A percentile compares a stretch with the other conserved stretches of the same genome.
These are phyloP conservation scores for Trapa bicornis DNA, from an alignment of 345 rosid species.

Conservation along the genomic window DNA sequence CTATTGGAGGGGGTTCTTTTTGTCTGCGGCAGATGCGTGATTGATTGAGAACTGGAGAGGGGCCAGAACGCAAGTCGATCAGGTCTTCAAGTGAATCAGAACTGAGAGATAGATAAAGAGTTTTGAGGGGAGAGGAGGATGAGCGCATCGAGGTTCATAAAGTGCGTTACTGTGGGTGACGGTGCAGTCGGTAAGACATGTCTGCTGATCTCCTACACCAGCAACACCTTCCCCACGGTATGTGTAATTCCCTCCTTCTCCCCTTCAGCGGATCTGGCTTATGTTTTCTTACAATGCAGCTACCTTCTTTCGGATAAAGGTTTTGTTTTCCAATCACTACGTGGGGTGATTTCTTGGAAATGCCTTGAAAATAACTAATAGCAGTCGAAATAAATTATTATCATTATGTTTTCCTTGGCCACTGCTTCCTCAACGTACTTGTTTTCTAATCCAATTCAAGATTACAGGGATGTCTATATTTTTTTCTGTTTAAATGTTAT, in stretches of 20 bases:
- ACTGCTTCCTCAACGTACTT: neutral
- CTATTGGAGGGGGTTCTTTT: neutral
- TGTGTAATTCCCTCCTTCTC: neutral
- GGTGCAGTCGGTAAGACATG: conserved; percentile 96
- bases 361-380: too few species aligned
- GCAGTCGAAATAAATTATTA: too few species aligned
- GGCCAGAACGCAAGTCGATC: neutral
- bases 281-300: neutral
- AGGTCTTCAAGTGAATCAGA: conserved; percentile 6
- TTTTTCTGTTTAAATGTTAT: too few species aligned
- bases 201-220: conserved; percentile 86
- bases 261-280: neutral
- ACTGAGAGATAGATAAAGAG: neutral
- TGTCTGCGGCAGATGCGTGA: conserved; percentile 2
- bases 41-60: conserved; percentile 4
- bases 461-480: neutral
- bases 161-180: conserved; percentile 97
- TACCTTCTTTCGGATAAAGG: too few species aligned
- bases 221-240: conserved; percentile 97
- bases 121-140: conserved; percentile 18
- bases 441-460: neutral
- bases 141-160: conserved; percentile 91
- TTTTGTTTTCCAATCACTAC: too few species aligned
- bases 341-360: too few species aligned
- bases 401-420: too few species aligned